Conservation (phyloP, 2,329 filamentous ascomycete species). For the Pestalotiopsis sp. region DNA sequence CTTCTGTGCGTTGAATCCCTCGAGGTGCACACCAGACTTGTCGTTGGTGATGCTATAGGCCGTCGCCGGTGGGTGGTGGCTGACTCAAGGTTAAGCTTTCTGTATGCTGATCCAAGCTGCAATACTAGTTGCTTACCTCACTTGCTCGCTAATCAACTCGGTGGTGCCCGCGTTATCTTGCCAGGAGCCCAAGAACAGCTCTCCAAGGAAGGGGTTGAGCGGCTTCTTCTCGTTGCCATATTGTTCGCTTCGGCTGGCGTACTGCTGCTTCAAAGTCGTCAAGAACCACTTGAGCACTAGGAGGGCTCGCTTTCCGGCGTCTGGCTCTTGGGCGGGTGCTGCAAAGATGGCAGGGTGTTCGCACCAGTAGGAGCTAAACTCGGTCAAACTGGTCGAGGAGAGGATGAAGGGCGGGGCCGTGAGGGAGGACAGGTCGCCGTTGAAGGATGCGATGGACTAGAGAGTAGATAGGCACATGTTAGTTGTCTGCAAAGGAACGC, state of each 20-base stretch:
- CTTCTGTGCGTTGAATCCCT: conserved; percentile 55
- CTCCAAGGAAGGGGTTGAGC: conserved; percentile 54
- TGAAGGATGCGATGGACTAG: conserved; percentile 39
- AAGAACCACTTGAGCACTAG: conserved; percentile 51
- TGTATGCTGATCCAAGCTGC: background rate
- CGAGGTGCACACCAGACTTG: conserved; percentile 45
- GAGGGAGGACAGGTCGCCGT: conserved; percentile 54
- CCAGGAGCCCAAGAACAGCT: conserved; percentile 46
- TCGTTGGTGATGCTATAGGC: conserved; percentile 51
- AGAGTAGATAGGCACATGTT: background rate
- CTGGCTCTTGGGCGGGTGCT: conserved; percentile 46
- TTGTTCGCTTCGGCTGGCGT: conserved; percentile 46
- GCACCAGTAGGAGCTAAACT: conserved; percentile 54
- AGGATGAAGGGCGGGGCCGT: conserved; percentile 54
- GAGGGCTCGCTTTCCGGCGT: conserved; percentile 44
- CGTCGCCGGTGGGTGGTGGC: conserved; percentile 56
- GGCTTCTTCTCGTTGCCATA: conserved; percentile 54
- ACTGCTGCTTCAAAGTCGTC: conserved; percentile 49
- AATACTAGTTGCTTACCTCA: conserved; percentile 32
- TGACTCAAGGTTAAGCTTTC: background rate
- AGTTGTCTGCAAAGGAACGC: background rate
- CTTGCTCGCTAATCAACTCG: conserved; percentile 46
- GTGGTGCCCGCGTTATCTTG: conserved; percentile 30
- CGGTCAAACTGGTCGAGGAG: conserved; percentile 48
- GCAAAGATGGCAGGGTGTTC: conserved; percentile 50